Evolutionary conservation across 2,329 filamentous ascomycete species (phyloP).

Genomic region (Diaporthe batatas): DNA sequence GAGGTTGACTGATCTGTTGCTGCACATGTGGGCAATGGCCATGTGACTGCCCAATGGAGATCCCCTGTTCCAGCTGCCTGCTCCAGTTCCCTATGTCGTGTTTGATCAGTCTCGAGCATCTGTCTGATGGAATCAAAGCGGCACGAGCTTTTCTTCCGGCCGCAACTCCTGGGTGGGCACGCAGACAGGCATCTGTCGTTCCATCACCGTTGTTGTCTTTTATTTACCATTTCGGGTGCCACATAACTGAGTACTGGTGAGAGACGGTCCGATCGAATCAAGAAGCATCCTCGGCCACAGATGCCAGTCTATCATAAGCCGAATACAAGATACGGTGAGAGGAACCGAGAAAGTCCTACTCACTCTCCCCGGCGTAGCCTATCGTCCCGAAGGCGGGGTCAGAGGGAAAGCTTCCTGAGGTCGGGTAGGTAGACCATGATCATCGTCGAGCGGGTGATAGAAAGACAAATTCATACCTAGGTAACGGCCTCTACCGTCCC

Average conservation of each 20-base stretch:
- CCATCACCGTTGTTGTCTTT: background rate
- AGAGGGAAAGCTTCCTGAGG: background rate
- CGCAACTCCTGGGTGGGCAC: background rate
- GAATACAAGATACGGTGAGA: background rate
- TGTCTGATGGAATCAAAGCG: background rate
- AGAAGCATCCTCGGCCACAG: background rate
- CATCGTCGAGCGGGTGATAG: background rate
- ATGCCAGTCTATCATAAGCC: background rate
- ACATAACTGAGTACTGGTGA: too few relatives aligned
- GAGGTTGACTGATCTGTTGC: too few relatives aligned
- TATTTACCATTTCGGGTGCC: background rate
- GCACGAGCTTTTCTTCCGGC: background rate
- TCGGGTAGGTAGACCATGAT: background rate
- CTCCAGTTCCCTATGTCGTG: background rate
- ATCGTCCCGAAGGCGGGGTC: background rate
- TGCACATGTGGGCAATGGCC: background rate
- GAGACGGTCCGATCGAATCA: background rate
- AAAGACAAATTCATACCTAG: conserved; percentile 17
- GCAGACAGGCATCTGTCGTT: too few relatives aligned
- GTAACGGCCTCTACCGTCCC: background rate
- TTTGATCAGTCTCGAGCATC: background rate
- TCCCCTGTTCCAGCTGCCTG: background rate
- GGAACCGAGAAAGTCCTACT: background rate
- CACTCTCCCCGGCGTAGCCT: background rate
- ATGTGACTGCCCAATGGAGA: background rate